Conservation (phyloP, 2,329 filamentous ascomycete species). For the Geoglossum cookeanum region DNA sequence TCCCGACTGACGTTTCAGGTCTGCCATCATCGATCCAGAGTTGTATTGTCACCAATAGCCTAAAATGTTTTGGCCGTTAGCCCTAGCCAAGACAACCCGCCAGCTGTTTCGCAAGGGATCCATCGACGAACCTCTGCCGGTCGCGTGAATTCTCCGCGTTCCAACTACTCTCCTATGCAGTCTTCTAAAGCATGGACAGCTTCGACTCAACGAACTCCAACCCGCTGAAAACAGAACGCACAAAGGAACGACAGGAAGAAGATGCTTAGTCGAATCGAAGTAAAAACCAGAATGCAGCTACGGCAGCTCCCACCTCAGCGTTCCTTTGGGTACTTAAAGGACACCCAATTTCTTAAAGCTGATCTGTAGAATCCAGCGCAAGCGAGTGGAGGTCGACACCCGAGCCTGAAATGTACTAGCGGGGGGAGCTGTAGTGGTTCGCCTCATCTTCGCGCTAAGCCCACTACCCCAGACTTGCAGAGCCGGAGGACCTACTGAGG, state of each 20-base stretch:
- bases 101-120: not conserved
- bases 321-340: not conserved
- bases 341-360: not conserved
- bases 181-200: not conserved
- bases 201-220: not conserved
- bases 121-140: not conserved
- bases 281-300: not conserved
- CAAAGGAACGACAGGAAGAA: slow-evolving; percentile 2
- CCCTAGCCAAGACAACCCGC: not conserved
- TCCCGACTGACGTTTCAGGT: slow-evolving; percentile 36
- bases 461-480: too few relatives aligned
- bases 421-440: not conserved
- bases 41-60: not conserved
- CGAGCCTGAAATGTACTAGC: not conserved
- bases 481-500: too few relatives aligned
- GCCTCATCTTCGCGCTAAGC: too few relatives aligned
- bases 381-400: not conserved
- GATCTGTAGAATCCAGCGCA: not conserved
- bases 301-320: not conserved
- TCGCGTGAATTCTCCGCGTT: not conserved
- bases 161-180: not conserved
- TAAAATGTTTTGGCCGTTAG: not conserved
- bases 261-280: not conserved
- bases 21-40: slow-evolving; percentile 27
- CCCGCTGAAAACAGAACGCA: not conserved